These are phyloP conservation scores for Saturnispora sanitii DNA, from an alignment of 805 yeast species.

Conservation along the genomic window DNA sequence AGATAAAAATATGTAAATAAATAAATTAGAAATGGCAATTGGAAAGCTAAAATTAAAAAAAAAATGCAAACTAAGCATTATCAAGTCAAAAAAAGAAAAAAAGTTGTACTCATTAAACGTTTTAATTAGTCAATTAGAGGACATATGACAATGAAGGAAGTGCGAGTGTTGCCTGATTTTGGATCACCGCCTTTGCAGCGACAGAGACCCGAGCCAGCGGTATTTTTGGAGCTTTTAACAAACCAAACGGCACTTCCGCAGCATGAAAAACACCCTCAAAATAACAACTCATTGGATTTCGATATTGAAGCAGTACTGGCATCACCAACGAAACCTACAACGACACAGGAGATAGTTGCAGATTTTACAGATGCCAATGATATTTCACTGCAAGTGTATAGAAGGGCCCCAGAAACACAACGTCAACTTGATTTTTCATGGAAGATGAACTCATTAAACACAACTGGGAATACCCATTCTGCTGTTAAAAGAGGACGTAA, in stretches of 20 bases:
- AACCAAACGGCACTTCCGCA: no score
- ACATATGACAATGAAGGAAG: neutral
- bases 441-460: slow-evolving; percentile 27
- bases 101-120: no score
- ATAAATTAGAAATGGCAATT: neutral
- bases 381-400: slow-evolving; percentile 27
- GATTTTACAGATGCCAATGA: slow-evolving; percentile 22
- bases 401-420: slow-evolving; percentile 27
- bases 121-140: no score
- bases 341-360: slow-evolving; percentile 22
- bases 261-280: no score
- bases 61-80: no score
- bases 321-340: no score
- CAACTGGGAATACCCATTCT: slow-evolving; percentile 20
- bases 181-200: slow-evolving; percentile 3
- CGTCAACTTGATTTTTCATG: slow-evolving; percentile 27
- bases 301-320: no score
- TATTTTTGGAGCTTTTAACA: no score
- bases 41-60: neutral
- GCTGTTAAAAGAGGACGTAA: slow-evolving; percentile 16
- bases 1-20: no score
- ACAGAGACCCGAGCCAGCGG: no score
- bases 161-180: neutral
- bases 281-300: no score
- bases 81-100: no score